These are phyloP conservation scores for Saccharomyces jurei DNA, from an alignment of 805 yeast species.

Conservation along the genomic window DNA sequence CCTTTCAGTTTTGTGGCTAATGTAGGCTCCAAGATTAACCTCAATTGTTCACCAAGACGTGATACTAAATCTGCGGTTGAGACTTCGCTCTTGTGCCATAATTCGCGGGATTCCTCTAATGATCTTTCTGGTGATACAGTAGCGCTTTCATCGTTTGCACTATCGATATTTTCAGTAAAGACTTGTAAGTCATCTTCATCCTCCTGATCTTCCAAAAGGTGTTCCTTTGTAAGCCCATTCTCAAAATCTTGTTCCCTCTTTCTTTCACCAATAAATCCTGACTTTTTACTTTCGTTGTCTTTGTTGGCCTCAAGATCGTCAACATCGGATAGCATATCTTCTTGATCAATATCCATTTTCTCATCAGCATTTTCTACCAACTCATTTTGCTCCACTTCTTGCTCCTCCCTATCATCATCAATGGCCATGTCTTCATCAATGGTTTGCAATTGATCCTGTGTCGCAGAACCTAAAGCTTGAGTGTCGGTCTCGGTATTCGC, in stretches of 20 bases:
- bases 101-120: conserved; percentile 57
- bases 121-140: conserved; percentile 39
- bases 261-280: conserved; percentile 45
- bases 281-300: conserved; percentile 28
- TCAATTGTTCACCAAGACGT: conserved; percentile 81
- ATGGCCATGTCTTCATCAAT: conserved; percentile 76
- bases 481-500: conserved; percentile 72
- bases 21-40: conserved; percentile 91
- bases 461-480: conserved; percentile 89
- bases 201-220: conserved; percentile 14
- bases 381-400: conserved; percentile 28
- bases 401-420: conserved; percentile 54
- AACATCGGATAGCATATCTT: conserved; percentile 14
- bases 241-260: conserved; percentile 20
- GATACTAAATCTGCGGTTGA: conserved; percentile 85
- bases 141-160: conserved; percentile 23
- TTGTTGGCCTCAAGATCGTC: conserved; percentile 24
- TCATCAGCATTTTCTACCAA: conserved; percentile 30
- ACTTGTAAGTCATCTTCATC: conserved; percentile 27
- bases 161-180: conserved; percentile 29
- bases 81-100: conserved; percentile 78
- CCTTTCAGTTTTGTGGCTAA: conserved; percentile 91
- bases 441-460: conserved; percentile 65
- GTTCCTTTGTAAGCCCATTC: conserved; percentile 8
- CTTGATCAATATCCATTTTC: conserved; percentile 26